A percentile compares a stretch with the other conserved stretches of the same genome.
phyloP scores from a whole-genome alignment of 495 filamentous ascomycete genomes.

The Podospora pseudoanserina region DNA sequence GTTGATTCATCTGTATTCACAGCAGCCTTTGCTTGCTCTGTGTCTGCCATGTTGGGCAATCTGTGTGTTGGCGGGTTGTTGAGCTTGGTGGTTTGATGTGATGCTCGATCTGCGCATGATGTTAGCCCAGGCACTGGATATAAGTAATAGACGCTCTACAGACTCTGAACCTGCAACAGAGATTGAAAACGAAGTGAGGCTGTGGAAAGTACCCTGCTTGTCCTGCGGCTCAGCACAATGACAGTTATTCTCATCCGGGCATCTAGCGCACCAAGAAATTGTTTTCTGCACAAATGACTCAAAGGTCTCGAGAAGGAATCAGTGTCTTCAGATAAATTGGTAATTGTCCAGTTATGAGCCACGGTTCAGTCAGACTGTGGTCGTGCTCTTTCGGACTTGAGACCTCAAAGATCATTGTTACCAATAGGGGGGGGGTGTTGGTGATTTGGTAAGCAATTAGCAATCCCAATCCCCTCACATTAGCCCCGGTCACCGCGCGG shows the following conservation, averaged over 20 bases:
- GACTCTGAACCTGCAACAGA: background rate
- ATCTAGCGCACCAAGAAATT: background rate
- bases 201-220: background rate
- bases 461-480: background rate
- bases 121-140: background rate
- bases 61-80: background rate
- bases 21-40: background rate
- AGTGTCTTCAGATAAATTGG: background rate
- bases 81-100: background rate
- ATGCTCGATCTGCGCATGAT: background rate
- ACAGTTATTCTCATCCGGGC: background rate
- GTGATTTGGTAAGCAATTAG: slow-evolving; percentile 6
- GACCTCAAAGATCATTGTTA: background rate
- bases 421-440: background rate
- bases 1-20: background rate
- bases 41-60: background rate
- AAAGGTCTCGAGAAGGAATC: background rate
- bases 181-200: background rate
- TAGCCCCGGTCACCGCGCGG: slow-evolving; percentile 1
- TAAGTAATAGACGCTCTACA: background rate
- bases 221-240: background rate
- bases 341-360: background rate
- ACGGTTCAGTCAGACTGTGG: background rate
- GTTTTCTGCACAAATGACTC: background rate
- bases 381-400: background rate